phyloP scores from a whole-genome alignment of 2,329 filamentous ascomycete genomes.

The Talaromyces atroroseus region DNA sequence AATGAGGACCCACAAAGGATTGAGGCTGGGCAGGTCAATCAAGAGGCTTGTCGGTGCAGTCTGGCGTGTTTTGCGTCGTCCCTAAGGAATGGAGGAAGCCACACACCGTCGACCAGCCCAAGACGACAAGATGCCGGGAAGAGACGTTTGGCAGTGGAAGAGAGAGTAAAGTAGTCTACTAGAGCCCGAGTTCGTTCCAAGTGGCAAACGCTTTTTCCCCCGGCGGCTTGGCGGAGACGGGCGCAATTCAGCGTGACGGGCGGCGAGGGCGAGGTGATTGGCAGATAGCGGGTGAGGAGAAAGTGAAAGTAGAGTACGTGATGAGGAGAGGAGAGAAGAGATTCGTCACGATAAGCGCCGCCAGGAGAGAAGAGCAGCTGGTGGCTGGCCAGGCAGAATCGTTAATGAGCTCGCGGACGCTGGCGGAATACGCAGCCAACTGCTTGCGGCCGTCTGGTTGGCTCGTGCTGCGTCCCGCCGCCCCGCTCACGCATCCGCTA shows the following conservation, averaged over 20 bases:
- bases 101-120: neutral
- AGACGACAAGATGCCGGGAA: neutral
- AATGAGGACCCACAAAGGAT: constrained; percentile 2
- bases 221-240: neutral
- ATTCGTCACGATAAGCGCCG: neutral
- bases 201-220: neutral
- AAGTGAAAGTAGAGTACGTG: neutral
- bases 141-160: neutral
- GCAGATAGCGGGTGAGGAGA: neutral
- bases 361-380: neutral
- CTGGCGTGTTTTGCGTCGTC: neutral
- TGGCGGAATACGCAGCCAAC: neutral
- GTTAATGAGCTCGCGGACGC: no score
- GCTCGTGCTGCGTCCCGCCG: neutral
- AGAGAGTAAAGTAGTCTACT: neutral
- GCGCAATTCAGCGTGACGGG: neutral
- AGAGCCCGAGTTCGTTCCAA: no score
- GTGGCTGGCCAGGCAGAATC: neutral
- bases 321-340: neutral
- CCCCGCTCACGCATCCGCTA: neutral
- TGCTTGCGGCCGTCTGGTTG: neutral
- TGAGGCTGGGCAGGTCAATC: neutral
- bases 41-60: neutral
- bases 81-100: neutral
- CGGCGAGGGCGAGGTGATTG: neutral